phyloP scores from a whole-genome alignment of 2,329 filamentous ascomycete genomes.

The Clarireedia paspali region DNA sequence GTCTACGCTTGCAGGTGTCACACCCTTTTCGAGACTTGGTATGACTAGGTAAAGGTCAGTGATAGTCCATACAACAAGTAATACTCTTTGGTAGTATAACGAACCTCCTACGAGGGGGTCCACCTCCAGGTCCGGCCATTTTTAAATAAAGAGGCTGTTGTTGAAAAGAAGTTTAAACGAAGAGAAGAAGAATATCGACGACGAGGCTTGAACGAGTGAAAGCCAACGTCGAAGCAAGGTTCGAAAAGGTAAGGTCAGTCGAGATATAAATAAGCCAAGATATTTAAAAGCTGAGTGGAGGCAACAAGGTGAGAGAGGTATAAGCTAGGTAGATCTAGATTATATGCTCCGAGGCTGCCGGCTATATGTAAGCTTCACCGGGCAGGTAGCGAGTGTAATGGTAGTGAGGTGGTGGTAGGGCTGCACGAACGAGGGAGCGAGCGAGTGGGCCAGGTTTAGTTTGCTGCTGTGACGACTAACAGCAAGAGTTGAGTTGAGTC shows the following conservation, averaged over 20 bases:
- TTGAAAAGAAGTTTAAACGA: constrained; percentile 16
- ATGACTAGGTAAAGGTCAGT: constrained; percentile 53
- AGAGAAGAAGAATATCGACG: constrained; percentile 23
- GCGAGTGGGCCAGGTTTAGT: constrained; percentile 9
- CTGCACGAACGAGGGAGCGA: constrained; percentile 19
- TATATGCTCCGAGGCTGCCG: constrained; percentile 20
- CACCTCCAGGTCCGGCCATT: constrained; percentile 94
- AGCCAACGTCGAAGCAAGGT: constrained; percentile 25
- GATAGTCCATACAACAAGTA: background rate
- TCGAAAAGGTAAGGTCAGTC: constrained; percentile 10
- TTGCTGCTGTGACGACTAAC: constrained; percentile 7
- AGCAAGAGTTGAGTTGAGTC: constrained; percentile 10
- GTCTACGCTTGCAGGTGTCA: constrained; percentile 93
- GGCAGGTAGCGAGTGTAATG: constrained; percentile 21
- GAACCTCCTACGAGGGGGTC: constrained; percentile 69
- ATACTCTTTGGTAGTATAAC: constrained; percentile 20
- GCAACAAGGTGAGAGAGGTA: constrained; percentile 15
- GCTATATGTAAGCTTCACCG: constrained; percentile 21
- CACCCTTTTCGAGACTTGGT: constrained; percentile 98
- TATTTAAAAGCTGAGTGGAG: background rate
- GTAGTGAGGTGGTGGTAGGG: constrained; percentile 19
- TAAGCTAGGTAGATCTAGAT: constrained; percentile 11
- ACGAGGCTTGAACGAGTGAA: constrained; percentile 32
- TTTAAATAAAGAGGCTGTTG: constrained; percentile 24
- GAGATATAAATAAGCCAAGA: constrained; percentile 5